Evolutionary conservation across 1,284 basidiomycete genomes (phyloP), one percentile per base, ranked within the genome.

Genomic region (Pyrrhoderma noxium): DNA sequence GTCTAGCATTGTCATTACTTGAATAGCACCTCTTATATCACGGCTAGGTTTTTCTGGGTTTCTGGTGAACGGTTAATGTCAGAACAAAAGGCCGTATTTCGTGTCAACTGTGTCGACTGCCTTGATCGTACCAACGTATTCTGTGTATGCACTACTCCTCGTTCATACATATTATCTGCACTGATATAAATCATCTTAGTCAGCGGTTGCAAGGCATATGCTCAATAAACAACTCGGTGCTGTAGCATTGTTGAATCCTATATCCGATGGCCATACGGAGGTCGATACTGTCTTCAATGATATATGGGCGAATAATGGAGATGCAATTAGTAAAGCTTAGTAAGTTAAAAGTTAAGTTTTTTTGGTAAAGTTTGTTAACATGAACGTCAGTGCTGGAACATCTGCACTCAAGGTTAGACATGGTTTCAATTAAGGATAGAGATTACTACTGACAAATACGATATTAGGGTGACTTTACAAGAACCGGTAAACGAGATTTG

Each of bases 231-330:
- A 97, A 65, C 73, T 95, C 11, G 80, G 86, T 22, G 89, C 88
- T 38, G 75, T 93, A 2, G 93, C 86, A 0, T 65, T 92, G 21
- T 66, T 79, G 2, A 74, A 76, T 56, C 74, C 77, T 19, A 64
- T 70, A n/a, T 70, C 71, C 34, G 70, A 70, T 23, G 72, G 72
- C 43, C 69, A 70, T 51, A 74, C 76, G 22, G 81, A 82, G 44
- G 76, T 83, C 47, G 91, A 96, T 61, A 63, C 80, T 13, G 81
- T 88, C 2, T 94, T 95, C 67, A 96, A 95, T 59, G 85, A 92
- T 64, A 85, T 93, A 19, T 98, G 94, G 95, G 95, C 95, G 2
- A 94, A 95, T 63, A 95, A 95, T 57, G 93, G 91, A 1, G 90
- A 94, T 63, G 83, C 88, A 2, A 25, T 34, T 7, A 40, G 38